A percentile compares a stretch with the other conserved stretches of the same genome.
Evolutionary conservation across 73 alveolate species (phyloP).

Genomic region (Breviolum minutum): DNA sequence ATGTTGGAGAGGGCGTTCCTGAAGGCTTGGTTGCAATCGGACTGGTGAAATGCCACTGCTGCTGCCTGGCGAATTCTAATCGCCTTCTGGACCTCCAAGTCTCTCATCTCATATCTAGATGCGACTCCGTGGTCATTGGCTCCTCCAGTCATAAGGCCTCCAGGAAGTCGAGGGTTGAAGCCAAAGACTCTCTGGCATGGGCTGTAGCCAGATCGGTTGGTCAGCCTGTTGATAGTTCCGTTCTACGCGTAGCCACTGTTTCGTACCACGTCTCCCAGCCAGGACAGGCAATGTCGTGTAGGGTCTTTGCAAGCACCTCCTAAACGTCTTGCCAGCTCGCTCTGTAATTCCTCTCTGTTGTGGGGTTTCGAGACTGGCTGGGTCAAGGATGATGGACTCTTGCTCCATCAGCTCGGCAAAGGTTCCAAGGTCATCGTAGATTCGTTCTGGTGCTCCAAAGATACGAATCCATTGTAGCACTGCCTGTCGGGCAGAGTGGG

Average conservation of each 20-base stretch:
- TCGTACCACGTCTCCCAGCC: neutral
- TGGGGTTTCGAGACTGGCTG: neutral
- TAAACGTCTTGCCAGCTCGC: conserved; percentile 30
- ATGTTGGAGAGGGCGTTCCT: neutral
- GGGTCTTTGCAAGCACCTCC: conserved; percentile 12
- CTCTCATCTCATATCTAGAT: neutral
- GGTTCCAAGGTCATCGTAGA: conserved; percentile 1
- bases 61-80: neutral
- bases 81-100: neutral
- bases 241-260: neutral
- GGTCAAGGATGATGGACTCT: neutral
- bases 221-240: neutral
- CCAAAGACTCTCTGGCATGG: neutral
- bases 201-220: neutral
- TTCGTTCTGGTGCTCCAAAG: conserved; percentile 21
- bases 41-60: conserved; percentile 30
- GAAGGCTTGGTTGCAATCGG: conserved; percentile 42
- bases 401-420: neutral
- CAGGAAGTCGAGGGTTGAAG: neutral
- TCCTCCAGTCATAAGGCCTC: neutral
- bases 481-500: neutral
- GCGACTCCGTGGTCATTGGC: neutral
- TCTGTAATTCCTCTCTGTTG: conserved; percentile 29
- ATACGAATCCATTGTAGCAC: conserved; percentile 15
- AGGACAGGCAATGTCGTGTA: neutral